Conservation (phyloP, 225 moss, liverwort and hornwort genomes). For the Asterella californica region DNA sequence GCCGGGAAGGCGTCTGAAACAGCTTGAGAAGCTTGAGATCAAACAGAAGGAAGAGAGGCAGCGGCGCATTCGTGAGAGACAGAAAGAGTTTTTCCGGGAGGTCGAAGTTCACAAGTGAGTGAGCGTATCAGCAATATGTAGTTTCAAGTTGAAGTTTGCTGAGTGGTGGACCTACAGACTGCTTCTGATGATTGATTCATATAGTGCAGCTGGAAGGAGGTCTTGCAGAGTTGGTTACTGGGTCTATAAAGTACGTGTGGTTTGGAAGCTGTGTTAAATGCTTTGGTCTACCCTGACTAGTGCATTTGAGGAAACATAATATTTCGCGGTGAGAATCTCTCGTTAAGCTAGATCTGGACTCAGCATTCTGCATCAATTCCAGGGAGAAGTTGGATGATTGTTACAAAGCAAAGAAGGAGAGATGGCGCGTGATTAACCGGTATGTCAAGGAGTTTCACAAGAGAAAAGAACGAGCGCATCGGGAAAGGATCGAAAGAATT, state of each 20-base stretch:
- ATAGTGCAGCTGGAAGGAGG: not conserved
- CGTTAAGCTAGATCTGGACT: not conserved
- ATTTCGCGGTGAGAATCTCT: not conserved
- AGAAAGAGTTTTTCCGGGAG: conserved; percentile 94
- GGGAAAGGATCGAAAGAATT: conserved; percentile 88
- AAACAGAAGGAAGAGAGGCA: conserved; percentile 98
- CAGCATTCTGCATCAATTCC: conserved; percentile 5
- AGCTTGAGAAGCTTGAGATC: conserved; percentile 89
- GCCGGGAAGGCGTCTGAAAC: conserved; percentile 83
- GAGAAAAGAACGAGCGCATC: conserved; percentile 85
- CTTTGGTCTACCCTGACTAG: not conserved
- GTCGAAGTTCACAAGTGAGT: conserved; percentile 84
- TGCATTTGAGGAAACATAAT: not conserved
- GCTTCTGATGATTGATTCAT: not conserved
- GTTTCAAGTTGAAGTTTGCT: not conserved
- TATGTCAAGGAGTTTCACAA: conserved; percentile 96
- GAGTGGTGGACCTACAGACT: not conserved
- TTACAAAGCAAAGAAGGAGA: conserved; percentile 75
- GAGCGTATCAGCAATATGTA: not conserved
- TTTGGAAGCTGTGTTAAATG: not conserved
- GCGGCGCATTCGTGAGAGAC: conserved; percentile 83
- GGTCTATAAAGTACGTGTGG: not conserved
- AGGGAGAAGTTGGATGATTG: conserved; percentile 96
- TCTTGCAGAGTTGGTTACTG: not conserved
- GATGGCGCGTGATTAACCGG: conserved; percentile 71